These are phyloP conservation scores for Cladosporium oxysporum DNA, from an alignment of 2,329 filamentous ascomycete species.

Conservation along the genomic window DNA sequence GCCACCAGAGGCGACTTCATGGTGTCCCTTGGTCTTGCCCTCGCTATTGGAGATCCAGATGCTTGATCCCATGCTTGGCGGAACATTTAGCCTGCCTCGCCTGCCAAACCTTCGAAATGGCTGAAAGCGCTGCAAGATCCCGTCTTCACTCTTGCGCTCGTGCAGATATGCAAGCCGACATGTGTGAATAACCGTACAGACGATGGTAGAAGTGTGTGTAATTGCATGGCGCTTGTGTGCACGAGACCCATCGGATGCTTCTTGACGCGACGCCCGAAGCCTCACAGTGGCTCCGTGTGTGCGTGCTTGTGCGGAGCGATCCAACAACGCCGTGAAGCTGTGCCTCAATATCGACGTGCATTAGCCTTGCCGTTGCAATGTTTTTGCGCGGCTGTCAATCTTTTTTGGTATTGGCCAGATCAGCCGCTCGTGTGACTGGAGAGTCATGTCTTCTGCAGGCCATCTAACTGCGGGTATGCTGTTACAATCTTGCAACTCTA, in stretches of 20 bases:
- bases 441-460: neutral
- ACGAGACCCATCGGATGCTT: neutral
- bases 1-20: neutral
- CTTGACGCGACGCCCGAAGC: neutral
- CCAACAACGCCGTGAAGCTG: neutral
- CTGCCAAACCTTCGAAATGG: neutral
- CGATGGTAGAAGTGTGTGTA: neutral
- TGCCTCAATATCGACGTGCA: slow-evolving; percentile 5
- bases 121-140: neutral
- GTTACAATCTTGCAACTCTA: neutral
- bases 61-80: neutral
- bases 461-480: neutral
- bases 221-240: neutral
- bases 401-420: neutral
- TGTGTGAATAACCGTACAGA: neutral
- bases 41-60: neutral
- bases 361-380: neutral
- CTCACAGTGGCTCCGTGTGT: neutral
- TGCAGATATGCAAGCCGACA: neutral
- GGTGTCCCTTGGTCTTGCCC: neutral
- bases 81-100: slow-evolving; percentile 2
- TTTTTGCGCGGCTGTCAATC: neutral
- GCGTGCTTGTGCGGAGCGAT: neutral
- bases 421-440: neutral
- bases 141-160: neutral